Percentiles rank a stretch among this genome's conserved stretches.
phyloP scores from a whole-genome alignment of 2,329 filamentous ascomycete species.

The Fusarium tricinctum region DNA sequence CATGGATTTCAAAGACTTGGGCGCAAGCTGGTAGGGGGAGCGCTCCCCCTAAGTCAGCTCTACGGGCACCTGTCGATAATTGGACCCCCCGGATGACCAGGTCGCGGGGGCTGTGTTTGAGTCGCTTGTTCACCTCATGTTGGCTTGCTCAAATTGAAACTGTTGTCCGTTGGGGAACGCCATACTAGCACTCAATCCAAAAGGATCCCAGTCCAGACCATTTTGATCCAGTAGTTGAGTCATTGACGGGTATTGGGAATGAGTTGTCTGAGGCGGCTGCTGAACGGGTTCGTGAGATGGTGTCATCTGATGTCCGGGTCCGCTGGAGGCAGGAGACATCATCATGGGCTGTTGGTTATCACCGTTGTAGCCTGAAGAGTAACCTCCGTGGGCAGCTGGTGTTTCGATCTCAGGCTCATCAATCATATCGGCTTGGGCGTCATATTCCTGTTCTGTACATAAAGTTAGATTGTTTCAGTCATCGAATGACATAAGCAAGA shows the following conservation, averaged over 20 bases:
- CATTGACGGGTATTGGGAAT: constrained; percentile 72
- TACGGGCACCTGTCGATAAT: constrained; percentile 28
- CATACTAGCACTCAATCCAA: constrained; percentile 94
- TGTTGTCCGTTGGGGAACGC: constrained; percentile 85
- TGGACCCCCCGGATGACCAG: constrained; percentile 25
- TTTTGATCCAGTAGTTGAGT: constrained; percentile 79
- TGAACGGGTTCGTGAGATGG: constrained; percentile 54
- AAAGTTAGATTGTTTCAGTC: constrained; percentile 75
- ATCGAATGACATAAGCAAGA: constrained; percentile 58
- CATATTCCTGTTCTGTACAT: constrained; percentile 94
- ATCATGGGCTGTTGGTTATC: constrained; percentile 60
- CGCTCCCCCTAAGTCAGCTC: constrained; percentile 29
- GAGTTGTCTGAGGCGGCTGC: constrained; percentile 44
- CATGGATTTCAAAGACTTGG: constrained; percentile 25
- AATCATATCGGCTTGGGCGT: constrained; percentile 88
- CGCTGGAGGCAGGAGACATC: constrained; percentile 59
- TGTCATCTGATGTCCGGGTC: constrained; percentile 55
- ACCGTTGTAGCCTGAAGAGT: constrained; percentile 68
- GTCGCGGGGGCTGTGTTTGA: constrained; percentile 17
- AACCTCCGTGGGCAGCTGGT: constrained; percentile 74
- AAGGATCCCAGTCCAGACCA: constrained; percentile 87
- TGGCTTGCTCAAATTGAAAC: constrained; percentile 79
- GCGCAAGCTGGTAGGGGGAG: constrained; percentile 24
- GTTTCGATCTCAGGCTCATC: constrained; percentile 83
- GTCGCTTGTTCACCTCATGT: constrained; percentile 58